phyloP scores from a whole-genome alignment of 2,329 filamentous ascomycete species.

The Aspergillus fumigatiaffinis region DNA sequence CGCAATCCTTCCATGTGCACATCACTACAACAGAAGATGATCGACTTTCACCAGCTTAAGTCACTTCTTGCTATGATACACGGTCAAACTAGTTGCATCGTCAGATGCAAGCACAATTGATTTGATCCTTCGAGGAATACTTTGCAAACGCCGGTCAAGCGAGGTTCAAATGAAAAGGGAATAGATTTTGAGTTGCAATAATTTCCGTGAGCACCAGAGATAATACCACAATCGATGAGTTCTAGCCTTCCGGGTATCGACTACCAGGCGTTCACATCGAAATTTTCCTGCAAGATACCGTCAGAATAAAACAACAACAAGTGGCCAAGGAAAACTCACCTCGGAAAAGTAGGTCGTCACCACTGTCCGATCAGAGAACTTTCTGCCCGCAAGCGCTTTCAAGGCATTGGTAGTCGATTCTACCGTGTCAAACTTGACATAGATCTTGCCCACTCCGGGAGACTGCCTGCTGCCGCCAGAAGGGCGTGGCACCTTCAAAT shows the following conservation, averaged over 20 bases:
- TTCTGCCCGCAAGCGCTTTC: constrained; percentile 84
- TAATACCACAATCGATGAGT: neutral
- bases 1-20: neutral
- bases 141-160: neutral
- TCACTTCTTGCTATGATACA: neutral
- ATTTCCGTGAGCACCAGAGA: neutral
- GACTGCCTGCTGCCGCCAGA: constrained; percentile 77
- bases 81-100: neutral
- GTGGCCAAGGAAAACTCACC: constrained; percentile 47
- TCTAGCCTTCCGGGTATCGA: neutral
- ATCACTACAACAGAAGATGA: neutral
- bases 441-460: constrained; percentile 94
- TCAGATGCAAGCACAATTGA: neutral
- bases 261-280: constrained; percentile 87
- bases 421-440: constrained; percentile 79
- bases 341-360: constrained; percentile 96
- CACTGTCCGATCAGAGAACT: constrained; percentile 94
- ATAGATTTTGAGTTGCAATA: neutral
- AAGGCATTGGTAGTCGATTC: constrained; percentile 81
- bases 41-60: neutral
- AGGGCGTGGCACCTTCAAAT: constrained; percentile 91
- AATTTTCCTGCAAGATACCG: constrained; percentile 66
- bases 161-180: neutral
- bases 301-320: constrained; percentile 19
- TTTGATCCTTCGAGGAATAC: neutral